Evolutionary conservation across 192 early-diverging fungal species (phyloP).

Genomic region (Linnemannia hyalina): DNA sequence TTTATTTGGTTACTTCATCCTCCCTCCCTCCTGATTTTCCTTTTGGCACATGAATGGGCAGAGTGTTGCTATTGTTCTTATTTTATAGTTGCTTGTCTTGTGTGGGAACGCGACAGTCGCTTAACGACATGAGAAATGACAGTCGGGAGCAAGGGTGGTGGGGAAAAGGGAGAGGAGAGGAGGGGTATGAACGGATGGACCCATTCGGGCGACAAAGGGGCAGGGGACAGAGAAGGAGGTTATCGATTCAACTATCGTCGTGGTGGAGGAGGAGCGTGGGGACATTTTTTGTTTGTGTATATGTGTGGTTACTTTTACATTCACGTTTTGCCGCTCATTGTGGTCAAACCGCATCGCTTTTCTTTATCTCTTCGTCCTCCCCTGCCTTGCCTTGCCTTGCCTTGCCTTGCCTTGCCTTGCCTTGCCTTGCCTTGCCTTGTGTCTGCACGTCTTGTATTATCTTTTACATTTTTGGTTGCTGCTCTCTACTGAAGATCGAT

Average conservation of each 20-base stretch:
- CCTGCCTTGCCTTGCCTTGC: neutral
- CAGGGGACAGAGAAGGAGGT: neutral
- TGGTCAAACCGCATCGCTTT: neutral
- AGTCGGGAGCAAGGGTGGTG: neutral
- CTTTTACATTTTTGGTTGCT: neutral
- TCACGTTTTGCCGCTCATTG: neutral
- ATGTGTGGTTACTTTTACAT: neutral
- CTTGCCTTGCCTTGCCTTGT: neutral
- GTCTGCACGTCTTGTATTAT: neutral
- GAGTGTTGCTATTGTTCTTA: neutral
- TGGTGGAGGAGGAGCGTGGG: neutral
- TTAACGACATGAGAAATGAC: neutral
- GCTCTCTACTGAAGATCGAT: neutral
- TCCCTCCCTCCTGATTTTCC: neutral
- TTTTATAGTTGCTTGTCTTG: neutral
- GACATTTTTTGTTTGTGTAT: neutral
- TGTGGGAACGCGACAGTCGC: neutral
- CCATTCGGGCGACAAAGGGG: neutral
- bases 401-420: neutral
- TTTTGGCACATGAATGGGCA: slow-evolving; percentile 26
- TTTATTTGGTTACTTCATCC: neutral
- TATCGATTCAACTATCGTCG: neutral
- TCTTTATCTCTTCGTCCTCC: neutral
- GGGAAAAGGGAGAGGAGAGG: neutral
- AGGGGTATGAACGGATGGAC: neutral